Base-by-base conservation (phyloP, 2,329 filamentous ascomycete genomes). In the Raffaelea deltoideospora region DNA sequence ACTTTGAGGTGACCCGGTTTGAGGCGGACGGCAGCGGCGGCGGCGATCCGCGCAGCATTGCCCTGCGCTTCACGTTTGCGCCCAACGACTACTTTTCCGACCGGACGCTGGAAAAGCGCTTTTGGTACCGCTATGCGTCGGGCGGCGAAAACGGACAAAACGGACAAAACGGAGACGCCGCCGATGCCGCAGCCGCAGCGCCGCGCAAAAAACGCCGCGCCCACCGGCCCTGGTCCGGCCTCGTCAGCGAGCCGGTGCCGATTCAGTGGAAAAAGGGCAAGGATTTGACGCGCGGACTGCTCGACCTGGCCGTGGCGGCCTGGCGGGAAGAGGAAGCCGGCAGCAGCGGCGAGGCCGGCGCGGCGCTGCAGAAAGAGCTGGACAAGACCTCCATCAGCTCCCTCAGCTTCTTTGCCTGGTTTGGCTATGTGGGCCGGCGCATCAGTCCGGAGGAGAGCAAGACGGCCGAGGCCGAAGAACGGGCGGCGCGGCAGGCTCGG, bases 221-320 rank as follows among this genome's bases (percentile, higher is more conserved):
- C 41, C 70, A 67, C 53, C 70, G 78, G 52, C 68, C 72, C 50
- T 86, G 74, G 73, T 65, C 70, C 26, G 83, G 83, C 26, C 69
- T 93, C 24, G 84, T 95, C 39, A 87, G 79, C 19, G 85, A 93
- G 63, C 88, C 88, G 6, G 83, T 95, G 46, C 69, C 76, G 47
- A 88, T 96, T 58, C 67, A 76, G 53, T 93, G 85, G 86, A 90
- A 86, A 72, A 70, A 73, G 50, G 80, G 72, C 51, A 82, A 82
- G 64, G 88, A 96, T 57, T 62, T 87, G 50, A 95, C 85, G 27
- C 67, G 73, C 38, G 87, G 88, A 33, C 62, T 95, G 51, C 73
- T 88, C 26, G 74, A 77, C 55, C 71, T 82, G 27, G 82, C 79
- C 38, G 67, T 72, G 50, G 69, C 77, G 51, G 66, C 87, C 35